Conservation (phyloP, 169 alveolate genomes). For the Plasmodium gonderi region DNA sequence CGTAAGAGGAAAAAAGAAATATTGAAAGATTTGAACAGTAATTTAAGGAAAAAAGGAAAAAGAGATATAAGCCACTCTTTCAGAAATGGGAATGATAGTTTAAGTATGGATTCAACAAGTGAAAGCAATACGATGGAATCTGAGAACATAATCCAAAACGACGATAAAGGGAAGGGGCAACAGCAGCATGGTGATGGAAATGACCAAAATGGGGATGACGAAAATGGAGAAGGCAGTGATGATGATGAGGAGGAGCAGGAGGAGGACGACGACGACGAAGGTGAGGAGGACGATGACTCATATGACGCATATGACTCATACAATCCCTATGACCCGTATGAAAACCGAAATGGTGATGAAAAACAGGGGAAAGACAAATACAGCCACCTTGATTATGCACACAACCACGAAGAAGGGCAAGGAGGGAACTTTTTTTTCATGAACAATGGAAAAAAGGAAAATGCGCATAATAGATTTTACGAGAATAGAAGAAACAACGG, state of each 20-base stretch:
- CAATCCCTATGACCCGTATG: background rate
- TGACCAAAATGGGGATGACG: background rate
- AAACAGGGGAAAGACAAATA: background rate
- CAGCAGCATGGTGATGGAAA: background rate
- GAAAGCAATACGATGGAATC: too few species aligned
- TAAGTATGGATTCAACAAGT: too few species aligned
- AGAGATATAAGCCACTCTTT: background rate
- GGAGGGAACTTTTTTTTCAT: background rate
- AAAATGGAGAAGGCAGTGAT: background rate
- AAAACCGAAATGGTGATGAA: background rate
- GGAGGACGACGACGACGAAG: background rate
- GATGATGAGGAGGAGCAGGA: background rate
- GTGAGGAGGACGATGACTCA: background rate
- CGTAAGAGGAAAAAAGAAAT: slow-evolving; percentile 54
- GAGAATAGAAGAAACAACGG: background rate
- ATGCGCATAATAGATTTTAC: background rate
- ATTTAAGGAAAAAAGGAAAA: background rate
- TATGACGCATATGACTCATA: background rate
- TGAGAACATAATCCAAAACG: background rate
- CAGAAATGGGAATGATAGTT: too few species aligned
- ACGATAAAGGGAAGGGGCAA: background rate
- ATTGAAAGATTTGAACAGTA: slow-evolving; percentile 41
- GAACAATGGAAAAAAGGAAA: background rate
- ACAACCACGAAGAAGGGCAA: background rate
- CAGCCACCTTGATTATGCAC: background rate